Base-by-base conservation (phyloP, 371 early-diverging fungal species). In the Globomyces sp. region DNA sequence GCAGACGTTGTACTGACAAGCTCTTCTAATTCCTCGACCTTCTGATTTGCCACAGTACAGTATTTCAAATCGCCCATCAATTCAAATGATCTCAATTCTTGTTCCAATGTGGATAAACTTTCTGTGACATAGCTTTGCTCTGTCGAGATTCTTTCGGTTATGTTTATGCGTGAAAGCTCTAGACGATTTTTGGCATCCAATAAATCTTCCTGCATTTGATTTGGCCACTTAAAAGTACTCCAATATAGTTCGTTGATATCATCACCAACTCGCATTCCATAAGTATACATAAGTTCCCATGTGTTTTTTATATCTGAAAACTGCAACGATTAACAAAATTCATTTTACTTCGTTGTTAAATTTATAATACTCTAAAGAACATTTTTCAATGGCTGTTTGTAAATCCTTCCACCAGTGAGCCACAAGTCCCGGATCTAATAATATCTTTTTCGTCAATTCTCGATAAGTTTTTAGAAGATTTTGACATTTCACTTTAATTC, bases 141-240 rank as follows among this genome's bases (percentile, higher is more conserved):
- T 13, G 63, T 51, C 3, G 53, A 43, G 2, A 73, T 43, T 47
- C 69, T 59, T 39, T 37, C 47, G 50, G 59, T 36, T 13, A 73
- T 73, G 39, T 49, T 59, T 48, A 6, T 45, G 41, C 47, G 49
- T 24, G 60, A 40, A 41, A 50, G 46, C n/a, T 55, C 36, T 63
- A 75, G 48, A 36, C 67, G 64, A 2, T 45, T 41, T 11, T 43
- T 37, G 2, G 75, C 68, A 5, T 46, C 9, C 1, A 39, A 58
- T 24, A 70, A 42, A 57, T 72, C 61, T 1, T 57, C 58, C 24
- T 48, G 51, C 49, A 75, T 34, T 61, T 52, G 49, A 40, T 36
- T 34, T 8, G 75, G 75, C 72, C 72, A 75, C 39, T 67, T 46
- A 50, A 47, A 72, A 5, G 75, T 71, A 13, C 58, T 58, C 75